phyloP scores from a whole-genome alignment of 192 early-diverging fungal genomes.

The Geranomyces michiganensis region DNA sequence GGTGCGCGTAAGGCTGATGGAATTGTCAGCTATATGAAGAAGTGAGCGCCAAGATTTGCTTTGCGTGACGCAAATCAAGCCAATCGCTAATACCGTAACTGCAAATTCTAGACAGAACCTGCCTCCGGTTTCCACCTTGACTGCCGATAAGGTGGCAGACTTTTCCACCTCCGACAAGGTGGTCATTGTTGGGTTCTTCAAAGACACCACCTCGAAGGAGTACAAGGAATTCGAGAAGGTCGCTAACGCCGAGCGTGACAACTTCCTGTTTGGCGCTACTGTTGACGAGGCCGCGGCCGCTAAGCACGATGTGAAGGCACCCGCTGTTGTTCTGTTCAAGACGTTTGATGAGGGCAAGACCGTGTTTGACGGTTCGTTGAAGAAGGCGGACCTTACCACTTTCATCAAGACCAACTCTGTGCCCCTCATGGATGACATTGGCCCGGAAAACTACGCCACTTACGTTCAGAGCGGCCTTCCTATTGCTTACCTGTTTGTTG shows the following conservation, averaged over 20 bases:
- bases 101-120: constrained; percentile 65
- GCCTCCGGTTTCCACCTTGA: constrained; percentile 77
- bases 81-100: neutral
- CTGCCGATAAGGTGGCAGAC: constrained; percentile 66
- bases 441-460: constrained; percentile 81
- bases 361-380: constrained; percentile 64
- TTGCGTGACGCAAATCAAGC: neutral
- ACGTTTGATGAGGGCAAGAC: constrained; percentile 87
- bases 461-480: constrained; percentile 90
- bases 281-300: constrained; percentile 62
- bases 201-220: constrained; percentile 62
- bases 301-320: constrained; percentile 51
- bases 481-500: constrained; percentile 86
- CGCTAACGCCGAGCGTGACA: constrained; percentile 84
- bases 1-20: constrained; percentile 84
- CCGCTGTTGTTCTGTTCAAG: constrained; percentile 84
- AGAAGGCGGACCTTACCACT: constrained; percentile 54
- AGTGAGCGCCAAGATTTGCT: constrained; percentile 50
- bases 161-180: constrained; percentile 87
- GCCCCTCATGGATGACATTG: constrained; percentile 89
- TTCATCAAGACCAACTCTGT: constrained; percentile 84
- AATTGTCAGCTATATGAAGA: constrained; percentile 93
- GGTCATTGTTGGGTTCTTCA: constrained; percentile 85
- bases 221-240: constrained; percentile 65
- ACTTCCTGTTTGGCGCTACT: constrained; percentile 82